Evolutionary conservation across 2,329 filamentous ascomycete genomes (phyloP).

Genomic region (Penicillium rolfsii): DNA sequence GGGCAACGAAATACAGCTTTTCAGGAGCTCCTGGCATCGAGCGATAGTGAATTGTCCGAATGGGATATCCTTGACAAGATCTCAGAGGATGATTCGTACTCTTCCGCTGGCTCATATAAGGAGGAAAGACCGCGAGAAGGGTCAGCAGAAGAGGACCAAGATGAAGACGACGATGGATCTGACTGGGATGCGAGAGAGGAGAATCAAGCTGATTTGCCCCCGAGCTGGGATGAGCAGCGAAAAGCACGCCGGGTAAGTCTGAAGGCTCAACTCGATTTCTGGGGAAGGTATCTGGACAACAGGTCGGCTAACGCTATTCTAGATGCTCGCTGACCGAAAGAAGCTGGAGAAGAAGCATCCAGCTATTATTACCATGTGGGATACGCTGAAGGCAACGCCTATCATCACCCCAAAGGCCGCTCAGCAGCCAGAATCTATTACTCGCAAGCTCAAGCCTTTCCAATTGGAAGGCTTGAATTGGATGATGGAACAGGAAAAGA

Average conservation of each 20-base stretch:
- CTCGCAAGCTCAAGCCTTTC: conserved; percentile 84
- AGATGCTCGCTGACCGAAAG: conserved; percentile 59
- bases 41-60: conserved; percentile 9
- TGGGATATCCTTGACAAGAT: neutral
- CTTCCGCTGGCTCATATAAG: neutral
- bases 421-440: conserved; percentile 75
- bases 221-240: conserved; percentile 22
- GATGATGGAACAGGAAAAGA: conserved; percentile 90
- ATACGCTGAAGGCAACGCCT: conserved; percentile 68
- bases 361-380: conserved; percentile 82
- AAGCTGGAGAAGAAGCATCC: conserved; percentile 78
- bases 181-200: conserved; percentile 5
- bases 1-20: neutral
- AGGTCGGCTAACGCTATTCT: conserved; percentile 27
- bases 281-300: conserved; percentile 9
- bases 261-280: neutral
- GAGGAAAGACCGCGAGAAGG: neutral
- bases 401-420: conserved; percentile 67
- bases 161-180: neutral
- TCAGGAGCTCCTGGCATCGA: neutral
- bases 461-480: conserved; percentile 92
- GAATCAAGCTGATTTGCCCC: conserved; percentile 15
- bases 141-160: neutral
- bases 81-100: neutral
- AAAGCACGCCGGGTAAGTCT: conserved; percentile 35